Evolutionary conservation across 305 asterid species (phyloP), one percentile per base, ranked within the genome.

Genomic region (Fraxinus latifolia): DNA sequence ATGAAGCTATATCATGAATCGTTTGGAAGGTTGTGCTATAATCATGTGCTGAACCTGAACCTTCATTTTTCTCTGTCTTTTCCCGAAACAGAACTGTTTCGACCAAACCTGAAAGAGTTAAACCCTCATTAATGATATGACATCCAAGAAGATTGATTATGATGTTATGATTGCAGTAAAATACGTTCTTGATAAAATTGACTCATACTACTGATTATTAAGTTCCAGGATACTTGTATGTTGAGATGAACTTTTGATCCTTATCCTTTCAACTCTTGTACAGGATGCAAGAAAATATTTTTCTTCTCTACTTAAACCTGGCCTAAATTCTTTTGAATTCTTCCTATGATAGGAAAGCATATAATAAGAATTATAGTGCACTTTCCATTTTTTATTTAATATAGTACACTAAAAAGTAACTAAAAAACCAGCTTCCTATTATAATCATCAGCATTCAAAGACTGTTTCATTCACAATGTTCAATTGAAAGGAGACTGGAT

Each of bases 1-100:
- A 89, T 33, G 94, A 91, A 67, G 89, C 94, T 29, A 89, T 79
- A 80, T 84, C 87, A 17, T 76, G 82, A 62, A 84, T 82, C 65
- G 68, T 70, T 25, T 82, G 86, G 77, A 31, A 76, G 29, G 36
- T 75, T 7, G 82, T 80, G 31, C 78, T 80, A 71, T 39, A 81
- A 70, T 70, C 72, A 29, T 12, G 7, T 27, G 77, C 47, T 77
- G 79, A 65, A 67, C 79, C 80, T 21, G 84, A 76, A 9, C 58
- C 79, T 17, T 23, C 82, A 74, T 7, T 73, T 50, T 78, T 85
- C 47, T 74, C 74, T 32, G 53, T 60, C 23, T 73, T 37, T 25
- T 78, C 85, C 58, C 78, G 47, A 21, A 47, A 23, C 15, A 67
- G 78, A 36, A 83, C 74, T 29, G 77, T 37, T 14, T 73, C 68